These are phyloP conservation scores for Canavalia ensiformis DNA, from an alignment of 306 rosid species.

Conservation along the genomic window DNA sequence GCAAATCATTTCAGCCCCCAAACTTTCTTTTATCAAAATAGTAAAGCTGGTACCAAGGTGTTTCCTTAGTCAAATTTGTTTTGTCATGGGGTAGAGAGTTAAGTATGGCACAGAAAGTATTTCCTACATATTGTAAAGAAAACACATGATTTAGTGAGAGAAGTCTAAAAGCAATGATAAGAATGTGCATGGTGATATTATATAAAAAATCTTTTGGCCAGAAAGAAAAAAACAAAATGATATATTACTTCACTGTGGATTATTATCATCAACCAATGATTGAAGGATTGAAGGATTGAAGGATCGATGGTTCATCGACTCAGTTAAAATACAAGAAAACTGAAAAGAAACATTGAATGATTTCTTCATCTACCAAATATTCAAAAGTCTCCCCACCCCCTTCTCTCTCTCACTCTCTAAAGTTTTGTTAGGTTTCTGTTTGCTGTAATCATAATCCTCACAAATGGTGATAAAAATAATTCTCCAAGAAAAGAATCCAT, in stretches of 20 bases:
- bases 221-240: not conserved
- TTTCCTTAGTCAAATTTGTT: not conserved
- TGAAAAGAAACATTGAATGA: not conserved
- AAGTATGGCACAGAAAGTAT: not conserved
- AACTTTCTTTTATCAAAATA: not conserved
- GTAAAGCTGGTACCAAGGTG: not conserved
- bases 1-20: not conserved
- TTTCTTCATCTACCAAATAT: constrained; percentile 12
- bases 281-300: not conserved
- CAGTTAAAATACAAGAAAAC: not conserved
- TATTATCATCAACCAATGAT: no score
- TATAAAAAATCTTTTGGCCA: not conserved
- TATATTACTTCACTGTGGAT: no score
- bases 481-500: not conserved
- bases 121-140: not conserved
- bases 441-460: constrained; percentile 10
- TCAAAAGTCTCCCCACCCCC: not conserved
- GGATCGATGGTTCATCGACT: not conserved
- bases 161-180: not conserved
- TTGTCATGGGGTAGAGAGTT: not conserved
- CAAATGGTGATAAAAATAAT: constrained; percentile 1
- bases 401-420: not conserved
- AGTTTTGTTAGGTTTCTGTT: not conserved
- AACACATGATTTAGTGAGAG: not conserved
- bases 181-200: not conserved